Conservation (phyloP, 2,329 filamentous ascomycete species). For the Penicillium sp. region DNA sequence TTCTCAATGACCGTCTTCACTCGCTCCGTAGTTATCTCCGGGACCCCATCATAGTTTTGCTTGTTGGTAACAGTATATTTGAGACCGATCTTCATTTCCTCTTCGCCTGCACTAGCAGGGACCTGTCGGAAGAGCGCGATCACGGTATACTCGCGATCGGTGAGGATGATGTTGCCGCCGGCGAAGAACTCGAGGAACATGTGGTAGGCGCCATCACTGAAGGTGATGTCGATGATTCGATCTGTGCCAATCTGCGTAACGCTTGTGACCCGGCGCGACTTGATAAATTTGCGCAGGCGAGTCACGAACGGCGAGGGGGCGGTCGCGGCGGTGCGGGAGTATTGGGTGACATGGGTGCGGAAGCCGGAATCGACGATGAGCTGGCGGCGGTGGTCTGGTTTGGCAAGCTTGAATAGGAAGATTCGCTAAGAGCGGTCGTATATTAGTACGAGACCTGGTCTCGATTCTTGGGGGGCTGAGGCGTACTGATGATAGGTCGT, state of each 20-base stretch:
- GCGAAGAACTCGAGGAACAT: slow-evolving; percentile 96
- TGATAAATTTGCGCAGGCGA: slow-evolving; percentile 82
- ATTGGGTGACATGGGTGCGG: slow-evolving; percentile 90
- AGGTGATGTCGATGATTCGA: slow-evolving; percentile 86
- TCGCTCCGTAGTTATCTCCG: slow-evolving; percentile 73
- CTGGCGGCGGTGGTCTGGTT: slow-evolving; percentile 85
- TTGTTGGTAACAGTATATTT: slow-evolving; percentile 79
- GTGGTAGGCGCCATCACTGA: slow-evolving; percentile 87
- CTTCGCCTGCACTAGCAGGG: slow-evolving; percentile 78
- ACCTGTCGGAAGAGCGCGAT: slow-evolving; percentile 81
- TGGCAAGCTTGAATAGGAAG: slow-evolving; percentile 92
- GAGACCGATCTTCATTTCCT: slow-evolving; percentile 76
- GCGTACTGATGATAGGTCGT: slow-evolving; percentile 82
- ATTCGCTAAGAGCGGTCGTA: slow-evolving; percentile 64
- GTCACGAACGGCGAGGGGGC: slow-evolving; percentile 85
- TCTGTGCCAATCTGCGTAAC: slow-evolving; percentile 90
- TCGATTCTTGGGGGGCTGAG: background rate
- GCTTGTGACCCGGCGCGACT: slow-evolving; percentile 79
- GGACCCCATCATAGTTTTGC: slow-evolving; percentile 80
- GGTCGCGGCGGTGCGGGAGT: slow-evolving; percentile 82
- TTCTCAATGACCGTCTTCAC: slow-evolving; percentile 71
- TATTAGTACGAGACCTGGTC: slow-evolving; percentile 14
- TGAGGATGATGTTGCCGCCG: slow-evolving; percentile 91
- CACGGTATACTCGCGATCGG: slow-evolving; percentile 81
- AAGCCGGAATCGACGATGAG: slow-evolving; percentile 94